Conservation (phyloP, 192 early-diverging fungal genomes). For the Backusella psychrophila region DNA sequence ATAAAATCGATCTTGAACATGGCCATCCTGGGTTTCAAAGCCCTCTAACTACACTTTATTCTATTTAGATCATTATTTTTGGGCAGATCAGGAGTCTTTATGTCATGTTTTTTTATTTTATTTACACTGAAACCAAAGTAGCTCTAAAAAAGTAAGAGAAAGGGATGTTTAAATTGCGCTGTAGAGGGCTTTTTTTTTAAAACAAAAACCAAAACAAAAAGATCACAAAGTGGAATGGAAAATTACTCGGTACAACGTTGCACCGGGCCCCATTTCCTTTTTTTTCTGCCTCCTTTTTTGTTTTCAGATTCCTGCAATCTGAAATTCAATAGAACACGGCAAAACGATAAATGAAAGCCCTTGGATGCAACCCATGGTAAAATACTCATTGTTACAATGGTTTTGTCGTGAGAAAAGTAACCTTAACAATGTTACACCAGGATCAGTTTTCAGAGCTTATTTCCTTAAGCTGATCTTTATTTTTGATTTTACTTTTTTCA, state of each 20-base stretch:
- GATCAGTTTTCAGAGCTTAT: background rate
- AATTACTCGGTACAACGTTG: background rate
- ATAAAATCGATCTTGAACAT: background rate
- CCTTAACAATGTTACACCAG: background rate
- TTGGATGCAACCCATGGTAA: background rate
- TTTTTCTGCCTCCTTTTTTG: background rate
- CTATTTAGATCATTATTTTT: constrained; percentile 1
- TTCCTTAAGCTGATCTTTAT: background rate
- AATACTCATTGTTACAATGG: background rate
- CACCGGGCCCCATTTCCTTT: background rate
- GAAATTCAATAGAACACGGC: background rate
- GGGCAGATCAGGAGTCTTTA: background rate
- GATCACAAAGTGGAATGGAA: background rate
- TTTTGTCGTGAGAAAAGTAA: background rate
- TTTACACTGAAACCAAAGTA: background rate
- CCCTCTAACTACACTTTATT: background rate
- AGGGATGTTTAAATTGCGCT: background rate
- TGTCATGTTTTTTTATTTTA: background rate
- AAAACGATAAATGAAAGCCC: background rate
- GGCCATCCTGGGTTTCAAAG: background rate
- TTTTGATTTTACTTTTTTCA: background rate
- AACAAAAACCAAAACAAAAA: background rate
- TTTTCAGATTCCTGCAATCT: constrained; percentile 1
- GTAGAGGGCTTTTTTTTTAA: background rate
- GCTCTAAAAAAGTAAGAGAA: background rate